Evolutionary conservation across 164 flowering plant genomes (phyloP).

Genomic region (Kingdonia uniflora): DNA sequence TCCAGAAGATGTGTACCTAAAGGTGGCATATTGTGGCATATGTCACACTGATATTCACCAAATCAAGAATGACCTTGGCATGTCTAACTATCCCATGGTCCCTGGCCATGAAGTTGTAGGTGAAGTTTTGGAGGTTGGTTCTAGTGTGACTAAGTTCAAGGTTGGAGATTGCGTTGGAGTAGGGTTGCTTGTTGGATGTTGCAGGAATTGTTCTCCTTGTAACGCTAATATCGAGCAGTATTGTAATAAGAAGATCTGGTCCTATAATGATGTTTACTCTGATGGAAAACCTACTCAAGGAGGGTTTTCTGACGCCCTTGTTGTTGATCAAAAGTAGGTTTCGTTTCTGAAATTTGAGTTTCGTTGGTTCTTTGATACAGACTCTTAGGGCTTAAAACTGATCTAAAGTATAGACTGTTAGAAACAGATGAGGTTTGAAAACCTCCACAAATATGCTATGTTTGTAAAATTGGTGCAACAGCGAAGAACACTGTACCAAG

Average conservation of each 20-base stretch:
- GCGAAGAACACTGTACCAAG: no score
- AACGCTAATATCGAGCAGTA: conserved; percentile 70
- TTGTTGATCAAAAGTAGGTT: conserved; percentile 74
- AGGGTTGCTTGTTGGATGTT: conserved; percentile 8
- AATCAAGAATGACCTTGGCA: conserved; percentile 16
- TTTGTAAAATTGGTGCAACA: no score
- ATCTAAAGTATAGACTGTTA: no score
- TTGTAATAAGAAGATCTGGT: conserved; percentile 85
- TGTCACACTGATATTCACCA: conserved; percentile 17
- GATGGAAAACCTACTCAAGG: conserved; percentile 94
- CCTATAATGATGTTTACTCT: conserved; percentile 74
- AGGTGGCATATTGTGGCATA: conserved; percentile 11
- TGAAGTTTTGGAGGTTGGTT: conserved; percentile 11
- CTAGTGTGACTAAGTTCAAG: conserved; percentile 9
- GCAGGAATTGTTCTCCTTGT: conserved; percentile 48
- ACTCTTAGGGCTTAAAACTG: no score
- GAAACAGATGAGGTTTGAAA: no score
- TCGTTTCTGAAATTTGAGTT: not conserved
- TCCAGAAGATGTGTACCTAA: conserved; percentile 65
- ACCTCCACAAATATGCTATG: no score
- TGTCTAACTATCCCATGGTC: conserved; percentile 17
- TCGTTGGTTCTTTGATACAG: no score
- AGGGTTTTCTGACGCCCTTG: conserved; percentile 67
- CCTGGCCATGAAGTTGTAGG: conserved; percentile 17
- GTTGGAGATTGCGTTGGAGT: conserved; percentile 13